Evolutionary conservation across 371 early-diverging fungal species (phyloP).

Genomic region (Mortierella polycephala): DNA sequence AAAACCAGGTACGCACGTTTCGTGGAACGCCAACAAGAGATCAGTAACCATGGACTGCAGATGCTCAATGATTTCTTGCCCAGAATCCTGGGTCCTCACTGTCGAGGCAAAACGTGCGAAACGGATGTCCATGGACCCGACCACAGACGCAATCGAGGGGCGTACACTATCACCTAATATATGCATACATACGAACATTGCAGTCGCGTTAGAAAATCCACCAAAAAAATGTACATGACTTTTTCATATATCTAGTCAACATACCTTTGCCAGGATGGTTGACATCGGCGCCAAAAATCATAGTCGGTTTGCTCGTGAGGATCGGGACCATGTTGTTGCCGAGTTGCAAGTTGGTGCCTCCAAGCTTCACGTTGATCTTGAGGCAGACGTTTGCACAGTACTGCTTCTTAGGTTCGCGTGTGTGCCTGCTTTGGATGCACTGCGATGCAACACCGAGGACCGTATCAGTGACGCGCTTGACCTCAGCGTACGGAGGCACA

Average conservation of each 20-base stretch:
- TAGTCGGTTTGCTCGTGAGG: constrained; percentile 79
- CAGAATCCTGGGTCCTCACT: constrained; percentile 84
- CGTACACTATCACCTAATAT: constrained; percentile 59
- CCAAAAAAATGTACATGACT: background rate
- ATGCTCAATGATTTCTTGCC: constrained; percentile 90
- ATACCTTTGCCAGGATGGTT: constrained; percentile 86
- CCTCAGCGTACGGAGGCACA: constrained; percentile 89
- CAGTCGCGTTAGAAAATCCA: background rate
- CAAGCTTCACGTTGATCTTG: constrained; percentile 91
- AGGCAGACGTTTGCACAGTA: constrained; percentile 76
- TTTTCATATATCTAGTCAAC: background rate
- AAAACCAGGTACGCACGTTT: background rate
- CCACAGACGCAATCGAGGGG: constrained; percentile 90
- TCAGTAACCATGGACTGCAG: constrained; percentile 85
- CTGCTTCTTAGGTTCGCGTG: constrained; percentile 66
- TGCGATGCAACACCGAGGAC: constrained; percentile 91
- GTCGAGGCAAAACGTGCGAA: constrained; percentile 87
- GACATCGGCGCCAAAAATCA: constrained; percentile 96
- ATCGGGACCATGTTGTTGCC: constrained; percentile 62
- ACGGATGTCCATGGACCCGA: constrained; percentile 87
- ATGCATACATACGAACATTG: background rate
- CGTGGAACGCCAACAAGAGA: constrained; percentile 78
- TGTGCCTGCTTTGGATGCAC: constrained; percentile 87
- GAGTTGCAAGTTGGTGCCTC: constrained; percentile 78
- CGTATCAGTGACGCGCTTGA: constrained; percentile 95